Conservation (phyloP, 129 eudicot genomes). For the Oenanthe sinensis region DNA sequence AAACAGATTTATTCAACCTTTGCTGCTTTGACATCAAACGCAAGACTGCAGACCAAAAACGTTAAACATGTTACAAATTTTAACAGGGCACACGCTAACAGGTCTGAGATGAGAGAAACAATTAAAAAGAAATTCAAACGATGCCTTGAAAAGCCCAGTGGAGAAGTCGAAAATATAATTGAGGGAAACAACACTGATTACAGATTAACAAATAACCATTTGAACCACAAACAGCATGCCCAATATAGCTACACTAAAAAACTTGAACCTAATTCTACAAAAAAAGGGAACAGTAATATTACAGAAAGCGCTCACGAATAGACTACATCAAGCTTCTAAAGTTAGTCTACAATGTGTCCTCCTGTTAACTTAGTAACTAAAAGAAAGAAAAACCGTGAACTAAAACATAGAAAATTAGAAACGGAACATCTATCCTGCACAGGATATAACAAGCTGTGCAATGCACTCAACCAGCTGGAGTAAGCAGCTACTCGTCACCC, state of each 20-base stretch:
- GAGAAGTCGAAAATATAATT: neutral
- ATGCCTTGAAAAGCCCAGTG: neutral
- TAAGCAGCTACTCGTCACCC: constrained; percentile 32
- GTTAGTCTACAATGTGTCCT: constrained; percentile 45
- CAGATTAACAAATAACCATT: neutral
- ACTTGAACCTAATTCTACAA: constrained; percentile 18
- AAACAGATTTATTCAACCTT: neutral
- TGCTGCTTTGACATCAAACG: neutral
- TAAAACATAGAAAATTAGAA: constrained; percentile 19
- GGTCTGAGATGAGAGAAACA: neutral
- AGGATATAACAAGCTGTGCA: constrained; percentile 21
- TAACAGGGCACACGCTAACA: neutral
- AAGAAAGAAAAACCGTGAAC: neutral
- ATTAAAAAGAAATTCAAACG: neutral
- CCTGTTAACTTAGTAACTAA: constrained; percentile 24
- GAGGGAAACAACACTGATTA: neutral
- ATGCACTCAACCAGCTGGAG: constrained; percentile 13
- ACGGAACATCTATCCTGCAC: constrained; percentile 37
- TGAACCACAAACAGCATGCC: constrained; percentile 4
- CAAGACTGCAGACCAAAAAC: neutral
- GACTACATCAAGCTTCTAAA: constrained; percentile 25
- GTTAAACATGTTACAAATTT: neutral
- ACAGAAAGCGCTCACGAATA: constrained; percentile 18
- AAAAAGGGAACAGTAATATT: neutral
- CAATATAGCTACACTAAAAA: constrained; percentile 16